Evolutionary conservation across 495 filamentous ascomycete genomes (phyloP).

Genomic region (Filosporella fistucella): DNA sequence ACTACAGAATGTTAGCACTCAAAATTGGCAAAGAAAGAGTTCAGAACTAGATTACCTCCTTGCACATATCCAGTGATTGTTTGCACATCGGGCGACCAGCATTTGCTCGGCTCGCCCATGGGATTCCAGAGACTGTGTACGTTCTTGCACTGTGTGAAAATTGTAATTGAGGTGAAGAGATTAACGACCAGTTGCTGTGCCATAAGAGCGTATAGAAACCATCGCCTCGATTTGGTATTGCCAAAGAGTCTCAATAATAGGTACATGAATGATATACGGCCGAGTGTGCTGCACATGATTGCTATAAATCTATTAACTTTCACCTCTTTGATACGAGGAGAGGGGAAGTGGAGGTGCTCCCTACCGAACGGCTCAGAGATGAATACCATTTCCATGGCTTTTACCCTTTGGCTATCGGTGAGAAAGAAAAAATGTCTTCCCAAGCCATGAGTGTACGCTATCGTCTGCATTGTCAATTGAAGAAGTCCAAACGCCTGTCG

Average conservation of each 20-base stretch:
- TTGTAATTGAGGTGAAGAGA: conserved; percentile 9
- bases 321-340: too few relatives aligned
- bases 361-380: conserved; percentile 7
- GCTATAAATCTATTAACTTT: not conserved
- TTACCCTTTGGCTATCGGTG: not conserved
- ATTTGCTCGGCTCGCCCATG: conserved; percentile 7
- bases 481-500: too few relatives aligned
- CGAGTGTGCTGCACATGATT: conserved; percentile 2
- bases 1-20: not conserved
- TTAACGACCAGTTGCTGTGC: conserved; percentile 5
- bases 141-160: conserved; percentile 8
- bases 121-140: conserved; percentile 7
- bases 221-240: not conserved
- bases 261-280: conserved; percentile 5
- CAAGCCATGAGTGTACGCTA: too few relatives aligned
- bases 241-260: conserved; percentile 9
- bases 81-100: conserved; percentile 8
- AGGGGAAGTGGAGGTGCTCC: too few relatives aligned
- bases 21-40: not conserved
- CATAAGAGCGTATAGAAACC: conserved; percentile 7
- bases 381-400: not conserved
- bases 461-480: too few relatives aligned
- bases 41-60: conserved; percentile 1
- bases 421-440: conserved; percentile 13
- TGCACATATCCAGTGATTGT: conserved; percentile 8